A percentile compares a stretch with the other conserved stretches of the same genome.
phyloP scores from a whole-genome alignment of 2,329 filamentous ascomycete genomes.

The Xylaria sp. region DNA sequence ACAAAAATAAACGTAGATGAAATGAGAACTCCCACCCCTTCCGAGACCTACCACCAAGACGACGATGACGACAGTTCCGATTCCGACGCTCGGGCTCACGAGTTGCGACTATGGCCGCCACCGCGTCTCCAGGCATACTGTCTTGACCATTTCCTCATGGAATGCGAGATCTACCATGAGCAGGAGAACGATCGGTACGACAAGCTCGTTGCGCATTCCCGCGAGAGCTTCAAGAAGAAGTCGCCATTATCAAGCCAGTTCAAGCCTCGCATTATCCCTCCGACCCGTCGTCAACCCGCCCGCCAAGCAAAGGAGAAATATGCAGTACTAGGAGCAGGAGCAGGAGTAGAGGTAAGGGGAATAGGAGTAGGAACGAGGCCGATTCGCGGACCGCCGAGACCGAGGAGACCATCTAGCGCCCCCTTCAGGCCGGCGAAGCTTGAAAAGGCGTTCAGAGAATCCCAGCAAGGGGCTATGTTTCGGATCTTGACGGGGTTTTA shows the following conservation, averaged over 20 bases:
- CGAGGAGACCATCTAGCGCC: not conserved
- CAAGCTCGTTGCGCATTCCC: constrained; percentile 11
- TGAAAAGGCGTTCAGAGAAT: constrained; percentile 19
- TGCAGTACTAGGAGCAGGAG: not conserved
- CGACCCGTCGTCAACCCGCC: constrained; percentile 34
- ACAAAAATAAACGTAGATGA: too few species aligned
- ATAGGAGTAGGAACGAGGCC: too few species aligned
- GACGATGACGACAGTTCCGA: not conserved
- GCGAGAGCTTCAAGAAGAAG: constrained; percentile 13
- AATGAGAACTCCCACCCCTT: not conserved
- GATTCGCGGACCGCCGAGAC: not conserved
- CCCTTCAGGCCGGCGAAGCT: constrained; percentile 16
- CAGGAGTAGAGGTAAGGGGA: too few species aligned
- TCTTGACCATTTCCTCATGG: constrained; percentile 36
- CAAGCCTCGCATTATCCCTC: not conserved
- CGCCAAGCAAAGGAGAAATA: constrained; percentile 31
- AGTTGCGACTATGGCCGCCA: constrained; percentile 32
- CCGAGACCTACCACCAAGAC: not conserved
- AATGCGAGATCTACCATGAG: constrained; percentile 37
- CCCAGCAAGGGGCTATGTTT: constrained; percentile 11
- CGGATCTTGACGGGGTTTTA: constrained; percentile 1
- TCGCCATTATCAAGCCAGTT: constrained; percentile 2
- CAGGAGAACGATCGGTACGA: constrained; percentile 29
- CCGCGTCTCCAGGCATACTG: constrained; percentile 35
- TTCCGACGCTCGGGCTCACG: not conserved